A percentile compares a stretch with the other conserved stretches of the same genome.
Evolutionary conservation across 2,329 filamentous ascomycete species (phyloP).

Genomic region (Cytospora schulzeri): DNA sequence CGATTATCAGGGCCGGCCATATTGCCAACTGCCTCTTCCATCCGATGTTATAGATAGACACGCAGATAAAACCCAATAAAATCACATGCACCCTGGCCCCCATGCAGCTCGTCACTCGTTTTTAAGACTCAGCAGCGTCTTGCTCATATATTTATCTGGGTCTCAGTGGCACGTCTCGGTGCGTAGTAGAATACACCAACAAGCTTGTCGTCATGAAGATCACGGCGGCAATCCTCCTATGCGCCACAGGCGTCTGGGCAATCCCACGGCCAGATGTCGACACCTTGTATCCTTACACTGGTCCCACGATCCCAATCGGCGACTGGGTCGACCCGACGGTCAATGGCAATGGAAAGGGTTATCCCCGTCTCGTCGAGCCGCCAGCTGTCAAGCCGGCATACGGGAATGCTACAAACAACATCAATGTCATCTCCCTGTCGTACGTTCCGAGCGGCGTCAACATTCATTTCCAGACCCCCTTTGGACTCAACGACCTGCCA

Average conservation of each 20-base stretch:
- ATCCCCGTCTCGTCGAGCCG: conserved; percentile 50
- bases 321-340: conserved; percentile 54
- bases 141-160: not conserved
- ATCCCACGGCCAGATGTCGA: conserved; percentile 38
- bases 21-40: conserved; percentile 5
- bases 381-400: conserved; percentile 50
- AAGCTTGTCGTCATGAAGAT: conserved; percentile 4
- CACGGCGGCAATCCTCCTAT: conserved; percentile 4
- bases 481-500: conserved; percentile 49
- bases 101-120: not conserved
- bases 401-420: conserved; percentile 50
- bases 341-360: conserved; percentile 56
- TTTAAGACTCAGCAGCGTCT: not conserved
- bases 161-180: not conserved
- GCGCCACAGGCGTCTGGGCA: conserved; percentile 10
- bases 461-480: conserved; percentile 56
- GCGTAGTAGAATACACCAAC: not conserved
- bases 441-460: conserved; percentile 53
- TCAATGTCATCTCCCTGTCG: conserved; percentile 53
- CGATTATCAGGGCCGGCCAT: not conserved
- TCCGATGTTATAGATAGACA: not conserved
- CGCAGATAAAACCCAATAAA: not conserved
- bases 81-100: too few relatives aligned
- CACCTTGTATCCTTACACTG: conserved; percentile 49
- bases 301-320: conserved; percentile 50